Base-by-base conservation (phyloP, 1,139 yeast genomes). In the Geotrichum fermentans region DNA sequence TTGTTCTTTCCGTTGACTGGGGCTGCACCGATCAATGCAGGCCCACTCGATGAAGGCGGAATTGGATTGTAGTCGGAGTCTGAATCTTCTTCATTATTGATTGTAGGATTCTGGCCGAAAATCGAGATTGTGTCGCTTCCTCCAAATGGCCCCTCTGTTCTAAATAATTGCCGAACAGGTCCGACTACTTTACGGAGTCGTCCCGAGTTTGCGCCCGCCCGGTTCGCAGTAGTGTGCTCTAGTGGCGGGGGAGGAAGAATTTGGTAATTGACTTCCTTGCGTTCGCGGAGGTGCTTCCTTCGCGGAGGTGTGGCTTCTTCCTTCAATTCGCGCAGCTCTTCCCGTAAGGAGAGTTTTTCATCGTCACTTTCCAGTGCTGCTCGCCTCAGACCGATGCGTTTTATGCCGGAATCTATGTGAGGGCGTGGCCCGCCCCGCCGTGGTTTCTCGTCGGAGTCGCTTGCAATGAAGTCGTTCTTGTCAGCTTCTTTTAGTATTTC, bases 61-160 rank as follows among this genome's bases (percentile, higher is more conserved):
- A 59, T 30, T 43, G 61, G 63, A 55, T 78, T 90, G 55, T 83
- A 92, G 1, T 89, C 82, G 22, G 88, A 79, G 59, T 83, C 92
- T 0, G 88, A 81, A 43, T 61, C 67, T 48, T 80, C 75, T 1
- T 82, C 80, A 26, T 77, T 72, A 47, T 73, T 62, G 29, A 66
- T 63, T 22, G 56, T 47, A 58, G 57, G 45, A 42, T 30, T 96
- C 55, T 89, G 82, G 29, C 97, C 97, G 71, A 92, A 92, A 1
- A 97, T 96, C 0, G 97, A 96, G 13, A 89, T 87, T 0, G 96
- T 88, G n/a, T 96, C 95, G 60, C 59, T 71, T 56, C 60, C 74
- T 60, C 63, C 74, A 61, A 49, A 66, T 34, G 62, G 69, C 30
- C 60, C 66, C 14, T 61, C 60, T 16, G 64, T 57, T 7, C 63